Evolutionary conservation across 169 alveolate species (phyloP), one percentile per base, ranked within the genome.

Genomic region (Theileria annulata): DNA sequence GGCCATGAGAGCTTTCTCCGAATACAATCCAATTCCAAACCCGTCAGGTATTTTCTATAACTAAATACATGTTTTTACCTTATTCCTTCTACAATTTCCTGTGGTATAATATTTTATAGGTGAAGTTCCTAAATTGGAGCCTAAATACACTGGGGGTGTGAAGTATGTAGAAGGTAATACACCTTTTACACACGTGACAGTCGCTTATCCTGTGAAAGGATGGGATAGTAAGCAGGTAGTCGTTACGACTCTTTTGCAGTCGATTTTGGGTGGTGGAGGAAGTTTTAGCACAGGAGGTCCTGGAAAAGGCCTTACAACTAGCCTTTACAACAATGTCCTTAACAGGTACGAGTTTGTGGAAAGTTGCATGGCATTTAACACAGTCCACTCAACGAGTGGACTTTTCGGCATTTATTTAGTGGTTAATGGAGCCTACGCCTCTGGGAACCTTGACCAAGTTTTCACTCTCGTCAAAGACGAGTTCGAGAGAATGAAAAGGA

Each of bases 231-330:
- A 91, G 25, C 94, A 94, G 58, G 69, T 92, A 75, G 92, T 92
- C 58, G 87, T 92, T 21, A 71, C 88, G 59, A 88, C 95, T 13
- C 92, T 94, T 48, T 83, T 94, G 84, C 96, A 94, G 77, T 82
- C 97, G 13, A 77, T 94, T 4, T 62, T 94, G 78, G 98, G 98
- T n/a, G 98, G 98, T 12, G 98, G 98, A 25, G 96, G 97, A 9
- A 88, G 97, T 28, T 95, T 95, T 84, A 88, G 95, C 51, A 93
- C 95, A 2, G 98, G 98, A 0, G 98, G 98, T 3, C 98, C 98
- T 37, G 98, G 98, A 49, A 95, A 95, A 85, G 98, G 98, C 54
- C 92, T 95, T 95, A 91, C 94, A 86, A 85, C 96, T 33, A 80
- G 96, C 25, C 80, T 95, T 25, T 95, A 91, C 74, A 62, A 91